Base-by-base conservation (phyloP, 768 basidiomycete genomes). In the Leccinum imitatum region DNA sequence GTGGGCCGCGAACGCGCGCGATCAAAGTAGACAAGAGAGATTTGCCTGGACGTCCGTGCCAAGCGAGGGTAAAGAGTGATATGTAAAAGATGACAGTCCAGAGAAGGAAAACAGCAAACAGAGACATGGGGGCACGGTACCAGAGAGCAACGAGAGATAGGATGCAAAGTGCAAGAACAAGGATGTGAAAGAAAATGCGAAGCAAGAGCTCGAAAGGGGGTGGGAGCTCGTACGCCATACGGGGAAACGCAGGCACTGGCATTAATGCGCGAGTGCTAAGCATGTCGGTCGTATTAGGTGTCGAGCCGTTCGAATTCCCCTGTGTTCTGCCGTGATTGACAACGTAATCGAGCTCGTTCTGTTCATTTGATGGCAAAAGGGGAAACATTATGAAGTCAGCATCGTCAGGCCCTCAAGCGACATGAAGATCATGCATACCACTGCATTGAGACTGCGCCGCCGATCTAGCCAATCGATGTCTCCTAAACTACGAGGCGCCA, bases 381-480 rank as follows among this genome's bases (percentile, higher is more conserved):
- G 58, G 57, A 59, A 68, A 61, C 46, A 19, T 39, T 8, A 56
- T 54, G 23, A 62, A 59, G 63, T 72, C 60, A 73, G 67, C 53
- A 59, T 65, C 61, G 23, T 65, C 54, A 62, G 52, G 54, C 59
- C 35, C 41, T 31, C 47, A 59, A 60, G 56, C 56, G 53, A 61
- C 57, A 57, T 67, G 59, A 63, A 62, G 55, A 35, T 51, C 56
- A 59, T 59, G 76, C 87, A 69, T 70, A 91, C 90, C 76, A 88
- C 84, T 58, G 82, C 81, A 67, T 84, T 87, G 31, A 88, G 74
- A 69, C 86, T 90, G 59, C 90, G 82, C 55, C 91, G 80, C 54
- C 87, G 83, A 58, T 87, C 82, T 35, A 91, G 76, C 91, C 91
- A 93, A 68, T 90, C 90, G 53, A 90, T 77, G 68, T 93, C 89